These are phyloP conservation scores for Macrophomina phaseolina DNA, from an alignment of 2,329 filamentous ascomycete species.

Conservation along the genomic window DNA sequence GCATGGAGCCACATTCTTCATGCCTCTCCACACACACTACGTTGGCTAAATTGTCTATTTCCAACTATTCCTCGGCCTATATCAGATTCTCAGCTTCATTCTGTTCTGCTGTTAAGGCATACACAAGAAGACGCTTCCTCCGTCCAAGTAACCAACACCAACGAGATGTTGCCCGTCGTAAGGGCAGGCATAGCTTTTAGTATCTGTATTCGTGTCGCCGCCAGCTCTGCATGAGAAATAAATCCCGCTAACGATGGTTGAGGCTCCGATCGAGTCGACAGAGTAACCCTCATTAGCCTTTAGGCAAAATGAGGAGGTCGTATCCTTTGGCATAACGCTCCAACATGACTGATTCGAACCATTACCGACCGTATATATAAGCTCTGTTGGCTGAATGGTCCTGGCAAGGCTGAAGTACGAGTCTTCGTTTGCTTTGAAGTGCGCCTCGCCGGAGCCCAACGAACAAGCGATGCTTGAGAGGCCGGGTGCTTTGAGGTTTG, in stretches of 20 bases:
- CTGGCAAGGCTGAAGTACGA: neutral
- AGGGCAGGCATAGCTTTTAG: neutral
- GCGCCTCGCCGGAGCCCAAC: neutral
- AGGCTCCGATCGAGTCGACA: no score
- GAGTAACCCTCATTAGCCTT: no score
- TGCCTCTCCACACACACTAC: no score
- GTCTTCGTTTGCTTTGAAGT: no score
- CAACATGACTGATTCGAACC: neutral
- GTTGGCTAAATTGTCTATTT: no score
- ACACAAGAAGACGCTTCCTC: neutral
- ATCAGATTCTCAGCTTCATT: no score
- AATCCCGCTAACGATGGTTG: no score
- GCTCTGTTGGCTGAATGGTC: neutral
- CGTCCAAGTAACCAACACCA: neutral
- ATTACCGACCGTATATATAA: neutral
- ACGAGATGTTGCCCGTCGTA: slow-evolving; percentile 1
- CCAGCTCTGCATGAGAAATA: no score
- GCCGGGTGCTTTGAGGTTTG: neutral
- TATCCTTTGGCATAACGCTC: no score
- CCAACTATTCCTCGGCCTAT: no score
- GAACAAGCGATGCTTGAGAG: slow-evolving; percentile 1
- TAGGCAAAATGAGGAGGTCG: no score
- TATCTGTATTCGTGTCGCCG: neutral
- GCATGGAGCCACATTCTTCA: no score
- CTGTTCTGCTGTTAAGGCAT: neutral